phyloP scores from a whole-genome alignment of 768 basidiomycete genomes.

The Serendipita sp. region DNA sequence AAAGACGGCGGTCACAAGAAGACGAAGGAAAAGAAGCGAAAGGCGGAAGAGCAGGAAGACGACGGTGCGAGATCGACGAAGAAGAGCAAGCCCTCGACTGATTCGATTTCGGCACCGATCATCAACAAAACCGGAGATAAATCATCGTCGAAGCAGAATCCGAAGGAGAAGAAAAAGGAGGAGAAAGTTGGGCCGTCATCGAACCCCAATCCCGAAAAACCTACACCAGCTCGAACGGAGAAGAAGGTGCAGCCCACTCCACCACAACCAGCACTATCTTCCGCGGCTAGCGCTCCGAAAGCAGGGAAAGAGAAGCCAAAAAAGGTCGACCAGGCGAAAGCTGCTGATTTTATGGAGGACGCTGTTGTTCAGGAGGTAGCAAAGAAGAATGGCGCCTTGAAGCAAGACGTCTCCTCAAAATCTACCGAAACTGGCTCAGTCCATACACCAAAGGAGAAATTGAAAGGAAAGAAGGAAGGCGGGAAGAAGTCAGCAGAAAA shows the following conservation, averaged over 20 bases:
- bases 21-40: not conserved
- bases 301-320: not conserved
- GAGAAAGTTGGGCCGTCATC: not conserved
- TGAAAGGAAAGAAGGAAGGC: too few species aligned
- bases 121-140: not conserved
- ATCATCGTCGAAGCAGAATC: not conserved
- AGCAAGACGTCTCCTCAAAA: not conserved
- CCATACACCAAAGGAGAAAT: constrained; percentile 9
- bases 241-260: too few species aligned
- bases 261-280: too few species aligned
- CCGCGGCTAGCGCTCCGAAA: not conserved
- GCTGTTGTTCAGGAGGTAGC: not conserved
- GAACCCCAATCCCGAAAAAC: too few species aligned
- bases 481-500: too few species aligned
- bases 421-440: not conserved
- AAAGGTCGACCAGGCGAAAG: not conserved
- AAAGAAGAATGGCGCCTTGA: not conserved
- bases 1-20: not conserved
- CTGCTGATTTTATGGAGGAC: not conserved
- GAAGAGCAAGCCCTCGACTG: not conserved
- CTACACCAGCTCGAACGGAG: too few species aligned
- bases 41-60: not conserved
- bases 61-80: not conserved
- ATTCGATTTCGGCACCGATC: too few species aligned
- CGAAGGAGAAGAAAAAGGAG: not conserved